Base-by-base conservation (phyloP, 192 early-diverging fungal genomes). In the Coemansia aciculifera region DNA sequence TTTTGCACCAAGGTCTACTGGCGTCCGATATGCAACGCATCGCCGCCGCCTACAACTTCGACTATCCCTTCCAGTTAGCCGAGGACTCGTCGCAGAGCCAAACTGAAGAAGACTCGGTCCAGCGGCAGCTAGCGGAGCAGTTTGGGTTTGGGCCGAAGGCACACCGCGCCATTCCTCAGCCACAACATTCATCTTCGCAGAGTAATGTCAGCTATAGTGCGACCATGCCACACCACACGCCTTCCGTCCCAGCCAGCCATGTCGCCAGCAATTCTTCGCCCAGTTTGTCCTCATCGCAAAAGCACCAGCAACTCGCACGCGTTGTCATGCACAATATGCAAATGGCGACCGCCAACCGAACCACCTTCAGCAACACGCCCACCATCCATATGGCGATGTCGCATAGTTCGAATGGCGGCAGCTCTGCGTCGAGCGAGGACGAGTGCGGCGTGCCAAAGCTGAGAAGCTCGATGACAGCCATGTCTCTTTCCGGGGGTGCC, bases 381-480 rank as follows among this genome's bases (percentile, higher is more conserved):
- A 13, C 12, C 3, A 39, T 46, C 24, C 66, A 24, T 62, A 15
- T 39, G 43, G 44, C 46, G 21, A 56, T n/a, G 31, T 70, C 74
- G 11, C 64, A 37, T 15, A 81, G 71, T 66, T 71, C 79, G 2
- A 69, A 60, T 21, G 74, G 65, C 15, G 63, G 62, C 19, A 73
- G 69, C 39, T 70, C 71, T 1, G 52, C 60, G 7, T 74, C 74
- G 0, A 77, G 79, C 72, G 71, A 74, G 0, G 69, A 74, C n/a
- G 79, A 73, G n/a, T n/a, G 44, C 10, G 59, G 36, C 2, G 51
- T 66, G 38, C 73, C 62, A 15, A 73, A 69, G 60, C 75, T 82
- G 1, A 72, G 34, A 24, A 57, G 34, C 31, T 71, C 74, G 34
- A 68, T 74, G 71, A 72, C 79, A 0, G 67, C 67, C 13, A 78